These are phyloP conservation scores for Ciborinia camelliae DNA, from an alignment of 2,329 filamentous ascomycete species.

Conservation along the genomic window DNA sequence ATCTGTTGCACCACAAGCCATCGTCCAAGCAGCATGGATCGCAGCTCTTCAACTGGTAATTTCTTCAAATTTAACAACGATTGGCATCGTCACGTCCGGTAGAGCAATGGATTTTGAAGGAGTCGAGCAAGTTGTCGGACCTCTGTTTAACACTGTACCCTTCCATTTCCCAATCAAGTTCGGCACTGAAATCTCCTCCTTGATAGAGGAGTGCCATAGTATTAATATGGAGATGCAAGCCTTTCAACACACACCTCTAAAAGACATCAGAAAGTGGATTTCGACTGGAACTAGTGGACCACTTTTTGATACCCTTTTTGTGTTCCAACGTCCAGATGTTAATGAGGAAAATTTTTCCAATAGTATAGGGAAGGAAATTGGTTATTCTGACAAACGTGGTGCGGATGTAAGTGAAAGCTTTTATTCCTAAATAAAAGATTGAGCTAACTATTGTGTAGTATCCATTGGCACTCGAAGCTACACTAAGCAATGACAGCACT, in stretches of 20 bases:
- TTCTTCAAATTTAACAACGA: conserved; percentile 43
- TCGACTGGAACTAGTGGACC: conserved; percentile 48
- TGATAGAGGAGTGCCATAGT: conserved; percentile 63
- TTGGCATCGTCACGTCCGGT: conserved; percentile 78
- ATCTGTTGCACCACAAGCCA: conserved; percentile 72
- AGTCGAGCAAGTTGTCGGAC: conserved; percentile 68
- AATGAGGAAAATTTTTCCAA: conserved; percentile 32
- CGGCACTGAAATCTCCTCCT: conserved; percentile 53
- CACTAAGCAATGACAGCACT: conserved; percentile 46
- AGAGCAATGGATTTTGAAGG: conserved; percentile 65
- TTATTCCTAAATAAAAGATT: not conserved
- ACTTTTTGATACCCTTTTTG: conserved; percentile 78
- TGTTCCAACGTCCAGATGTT: conserved; percentile 61
- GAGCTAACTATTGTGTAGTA: conserved; percentile 34
- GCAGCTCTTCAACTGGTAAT: conserved; percentile 54
- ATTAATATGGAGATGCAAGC: conserved; percentile 66
- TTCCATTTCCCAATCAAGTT: conserved; percentile 52
- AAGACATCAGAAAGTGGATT: conserved; percentile 79
- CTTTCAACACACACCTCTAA: conserved; percentile 75
- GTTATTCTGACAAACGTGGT: conserved; percentile 46
- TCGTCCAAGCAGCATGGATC: conserved; percentile 74
- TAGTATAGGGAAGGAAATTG: conserved; percentile 52
- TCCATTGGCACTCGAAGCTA: conserved; percentile 72
- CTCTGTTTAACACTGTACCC: conserved; percentile 87
- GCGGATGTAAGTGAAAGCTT: conserved; percentile 39